Conservation (phyloP, 768 basidiomycete genomes). For the Termitomyces heimii region DNA sequence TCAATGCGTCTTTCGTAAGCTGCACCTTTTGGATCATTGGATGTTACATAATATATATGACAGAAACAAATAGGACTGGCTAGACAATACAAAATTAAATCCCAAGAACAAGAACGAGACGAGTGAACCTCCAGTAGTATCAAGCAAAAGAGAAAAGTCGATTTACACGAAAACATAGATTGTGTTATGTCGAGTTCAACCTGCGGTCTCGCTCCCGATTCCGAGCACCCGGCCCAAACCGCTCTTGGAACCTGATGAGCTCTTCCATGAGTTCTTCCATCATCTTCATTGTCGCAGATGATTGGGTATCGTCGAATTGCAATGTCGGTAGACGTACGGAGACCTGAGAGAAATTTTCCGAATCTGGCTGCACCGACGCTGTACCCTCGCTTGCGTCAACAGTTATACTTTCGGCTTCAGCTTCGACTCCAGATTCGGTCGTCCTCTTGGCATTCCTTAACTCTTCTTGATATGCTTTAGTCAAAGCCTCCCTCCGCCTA, state of each 20-base stretch:
- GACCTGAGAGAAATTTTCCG: not conserved
- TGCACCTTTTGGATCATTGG: not conserved
- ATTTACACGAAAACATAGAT: not conserved
- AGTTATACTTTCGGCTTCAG: constrained; percentile 13
- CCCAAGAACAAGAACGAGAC: not conserved
- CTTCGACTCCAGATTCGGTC: constrained; percentile 2
- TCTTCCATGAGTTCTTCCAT: constrained; percentile 93
- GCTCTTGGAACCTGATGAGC: constrained; percentile 82
- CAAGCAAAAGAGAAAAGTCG: not conserved
- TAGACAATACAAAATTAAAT: not conserved
- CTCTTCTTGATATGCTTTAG: constrained; percentile 41
- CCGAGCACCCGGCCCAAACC: constrained; percentile 58
- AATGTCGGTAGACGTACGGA: not conserved
- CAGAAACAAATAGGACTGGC: not conserved
- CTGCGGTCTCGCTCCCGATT: constrained; percentile 49
- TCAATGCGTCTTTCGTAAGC: constrained; percentile 2
- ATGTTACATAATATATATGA: constrained; percentile 7
- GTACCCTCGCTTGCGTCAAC: constrained; percentile 11
- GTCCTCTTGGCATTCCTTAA: constrained; percentile 3
- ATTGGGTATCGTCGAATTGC: constrained; percentile 12
- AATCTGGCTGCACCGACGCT: not conserved
- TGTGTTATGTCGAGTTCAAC: constrained; percentile 19
- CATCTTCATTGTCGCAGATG: constrained; percentile 61
- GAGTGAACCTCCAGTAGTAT: not conserved
- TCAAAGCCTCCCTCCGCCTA: constrained; percentile 62